Percentiles rank a stretch among this genome's conserved stretches.
Conservation (phyloP, 1,284 basidiomycete genomes). For the Lentinus polychrous region DNA sequence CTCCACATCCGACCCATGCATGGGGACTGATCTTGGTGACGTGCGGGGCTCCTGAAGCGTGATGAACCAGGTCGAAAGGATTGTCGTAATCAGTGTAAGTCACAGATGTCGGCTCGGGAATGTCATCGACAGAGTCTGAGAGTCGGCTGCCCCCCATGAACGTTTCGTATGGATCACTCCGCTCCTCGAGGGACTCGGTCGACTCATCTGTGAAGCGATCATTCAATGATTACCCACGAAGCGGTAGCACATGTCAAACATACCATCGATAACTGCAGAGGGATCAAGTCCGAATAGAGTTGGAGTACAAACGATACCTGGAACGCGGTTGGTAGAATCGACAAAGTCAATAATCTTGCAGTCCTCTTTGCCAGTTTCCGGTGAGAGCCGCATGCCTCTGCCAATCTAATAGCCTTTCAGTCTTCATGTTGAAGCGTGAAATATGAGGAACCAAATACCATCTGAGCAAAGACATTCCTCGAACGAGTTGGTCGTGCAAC, state of each 20-base stretch:
- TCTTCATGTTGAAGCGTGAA: neutral
- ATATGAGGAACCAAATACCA: slow-evolving; percentile 72
- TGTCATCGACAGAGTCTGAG: slow-evolving; percentile 21
- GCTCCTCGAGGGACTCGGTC: slow-evolving; percentile 36
- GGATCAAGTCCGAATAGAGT: slow-evolving; percentile 85
- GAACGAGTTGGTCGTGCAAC: slow-evolving; percentile 86
- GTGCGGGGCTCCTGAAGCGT: slow-evolving; percentile 47
- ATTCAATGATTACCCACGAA: neutral
- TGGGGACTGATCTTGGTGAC: slow-evolving; percentile 41
- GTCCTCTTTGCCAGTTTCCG: slow-evolving; percentile 75
- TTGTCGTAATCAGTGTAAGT: slow-evolving; percentile 80
- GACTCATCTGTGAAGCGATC: slow-evolving; percentile 38
- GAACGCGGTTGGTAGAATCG: slow-evolving; percentile 64
- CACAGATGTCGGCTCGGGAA: slow-evolving; percentile 59
- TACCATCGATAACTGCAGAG: slow-evolving; percentile 60
- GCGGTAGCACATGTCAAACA: neutral
- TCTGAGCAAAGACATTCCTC: slow-evolving; percentile 86
- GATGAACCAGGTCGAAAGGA: slow-evolving; percentile 59
- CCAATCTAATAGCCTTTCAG: no score
- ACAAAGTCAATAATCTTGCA: slow-evolving; percentile 93
- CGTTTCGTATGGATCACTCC: slow-evolving; percentile 15
- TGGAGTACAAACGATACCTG: slow-evolving; percentile 76
- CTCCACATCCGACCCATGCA: slow-evolving; percentile 83
- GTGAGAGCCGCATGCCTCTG: slow-evolving; percentile 84
- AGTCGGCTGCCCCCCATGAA: neutral